Evolutionary conservation across 1,284 basidiomycete genomes (phyloP), one percentile per base, ranked within the genome.

Genomic region (Mycena sp.): DNA sequence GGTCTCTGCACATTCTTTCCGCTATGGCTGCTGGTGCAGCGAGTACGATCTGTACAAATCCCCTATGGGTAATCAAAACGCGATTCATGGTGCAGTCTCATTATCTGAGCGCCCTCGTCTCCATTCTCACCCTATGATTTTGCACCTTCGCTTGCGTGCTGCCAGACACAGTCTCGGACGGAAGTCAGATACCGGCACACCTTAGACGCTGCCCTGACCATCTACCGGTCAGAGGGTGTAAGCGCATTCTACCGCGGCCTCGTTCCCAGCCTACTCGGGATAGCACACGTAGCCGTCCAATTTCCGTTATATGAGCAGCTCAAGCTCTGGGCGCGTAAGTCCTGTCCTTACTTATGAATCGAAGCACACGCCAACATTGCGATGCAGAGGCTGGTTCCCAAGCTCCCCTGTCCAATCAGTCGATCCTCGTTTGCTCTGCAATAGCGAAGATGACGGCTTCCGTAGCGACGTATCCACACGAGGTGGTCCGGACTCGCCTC

Each of bases 11-110:
- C 71, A 92, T 98, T 64, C 76, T 94, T 6, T 96, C 96, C 4
- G 95, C 96, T 9, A 97, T 98, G 95, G 83, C 86, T 29, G 96
- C 96, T 1, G 96, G 96, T 21, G 95, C 93, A 9, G 84, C 91
- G 12, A 96, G 95, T 70, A 97, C 96, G 2, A 87, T 94, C 50
- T 89, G 91, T 71, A 98, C 96, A 26, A 98, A 95, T 78, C 96
- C 96, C 0, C 76, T 98, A 7, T 98, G 96, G 96, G 94, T 98
- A 43, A 95, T 98, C 76, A 98, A 98, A 82, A 98, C 96, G 21
- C 88, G 96, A 25, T 98, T 98, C 78, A 97, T 98, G 96, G 95
- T 96, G 74, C 72, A 86, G 58, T 81, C 44, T 43, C 37, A 19
- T n/a, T 59, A 17, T 52, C 26, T 52, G 40, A 30, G 45, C 28